A percentile compares a stretch with the other conserved stretches of the same genome.
Evolutionary conservation across 345 rosid species (phyloP).

Genomic region (Rhodamnia rubescens): DNA sequence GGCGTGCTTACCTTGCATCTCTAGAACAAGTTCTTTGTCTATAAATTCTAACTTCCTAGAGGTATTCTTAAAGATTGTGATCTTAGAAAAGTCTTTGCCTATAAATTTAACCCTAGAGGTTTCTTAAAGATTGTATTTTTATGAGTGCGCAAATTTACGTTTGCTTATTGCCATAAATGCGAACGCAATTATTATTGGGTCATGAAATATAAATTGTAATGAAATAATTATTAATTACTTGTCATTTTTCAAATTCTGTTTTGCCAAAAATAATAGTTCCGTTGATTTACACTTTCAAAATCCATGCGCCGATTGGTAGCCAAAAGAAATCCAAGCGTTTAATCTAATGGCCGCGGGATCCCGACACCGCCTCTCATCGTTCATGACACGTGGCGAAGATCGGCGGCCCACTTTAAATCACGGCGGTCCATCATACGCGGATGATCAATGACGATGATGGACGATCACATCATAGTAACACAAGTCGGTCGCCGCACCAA

Average conservation of each 20-base stretch:
- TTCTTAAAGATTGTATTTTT: background rate
- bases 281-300: background rate
- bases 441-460: background rate
- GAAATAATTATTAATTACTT: background rate
- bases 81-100: no score
- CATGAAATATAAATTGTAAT: background rate
- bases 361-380: background rate
- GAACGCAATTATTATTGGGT: background rate
- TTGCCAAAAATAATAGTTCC: background rate
- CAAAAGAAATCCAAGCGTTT: background rate
- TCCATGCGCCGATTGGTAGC: background rate
- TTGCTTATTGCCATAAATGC: background rate
- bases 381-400: background rate
- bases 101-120: background rate
- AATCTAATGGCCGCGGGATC: background rate
- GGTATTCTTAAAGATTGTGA: background rate
- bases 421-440: background rate
- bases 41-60: background rate
- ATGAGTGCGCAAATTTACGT: background rate
- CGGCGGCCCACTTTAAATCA: background rate
- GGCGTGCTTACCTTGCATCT: no score
- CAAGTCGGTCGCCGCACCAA: background rate
- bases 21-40: background rate
- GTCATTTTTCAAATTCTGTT: background rate
- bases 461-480: background rate